phyloP scores from a whole-genome alignment of 148 eudicot genomes.

The Nepenthes mirabilis region DNA sequence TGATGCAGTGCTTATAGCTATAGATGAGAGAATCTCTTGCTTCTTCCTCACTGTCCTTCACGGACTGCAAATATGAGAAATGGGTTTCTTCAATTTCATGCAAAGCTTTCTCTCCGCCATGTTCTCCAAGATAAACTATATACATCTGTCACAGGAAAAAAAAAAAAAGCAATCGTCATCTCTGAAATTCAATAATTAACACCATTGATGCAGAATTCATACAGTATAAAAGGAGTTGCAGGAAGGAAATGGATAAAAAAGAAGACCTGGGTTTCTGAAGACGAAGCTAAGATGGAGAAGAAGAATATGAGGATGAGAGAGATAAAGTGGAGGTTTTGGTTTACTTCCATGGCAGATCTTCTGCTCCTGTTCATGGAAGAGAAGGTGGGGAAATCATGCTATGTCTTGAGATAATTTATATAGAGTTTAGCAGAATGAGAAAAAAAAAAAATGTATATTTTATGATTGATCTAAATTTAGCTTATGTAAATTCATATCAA shows the following conservation, averaged over 20 bases:
- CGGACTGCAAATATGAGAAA: constrained; percentile 45
- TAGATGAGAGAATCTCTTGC: constrained; percentile 63
- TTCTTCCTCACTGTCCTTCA: constrained; percentile 60
- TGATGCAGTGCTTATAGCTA: constrained; percentile 72
- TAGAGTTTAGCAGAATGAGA: too few relatives aligned
- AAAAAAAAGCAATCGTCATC: neutral
- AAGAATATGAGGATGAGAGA: constrained; percentile 7
- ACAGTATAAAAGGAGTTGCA: too few relatives aligned
- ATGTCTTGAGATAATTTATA: too few relatives aligned
- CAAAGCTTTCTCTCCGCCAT: constrained; percentile 43
- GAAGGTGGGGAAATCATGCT: neutral
- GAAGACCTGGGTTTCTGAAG: constrained; percentile 17
- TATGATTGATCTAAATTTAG: too few relatives aligned
- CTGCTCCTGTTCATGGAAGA: too few relatives aligned
- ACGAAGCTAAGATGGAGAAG: constrained; percentile 15
- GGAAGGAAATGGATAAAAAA: neutral
- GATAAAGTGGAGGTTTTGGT: neutral
- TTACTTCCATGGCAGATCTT: constrained; percentile 5
- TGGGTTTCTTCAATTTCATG: constrained; percentile 65
- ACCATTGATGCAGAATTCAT: too few relatives aligned
- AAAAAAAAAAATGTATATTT: too few relatives aligned
- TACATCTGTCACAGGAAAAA: constrained; percentile 32
- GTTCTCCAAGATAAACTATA: constrained; percentile 71
- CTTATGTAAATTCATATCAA: too few relatives aligned
- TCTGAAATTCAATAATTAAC: neutral